These are phyloP conservation scores for Cunninghamia lanceolata DNA, from an alignment of 75 land plant genomes.

Conservation along the genomic window DNA sequence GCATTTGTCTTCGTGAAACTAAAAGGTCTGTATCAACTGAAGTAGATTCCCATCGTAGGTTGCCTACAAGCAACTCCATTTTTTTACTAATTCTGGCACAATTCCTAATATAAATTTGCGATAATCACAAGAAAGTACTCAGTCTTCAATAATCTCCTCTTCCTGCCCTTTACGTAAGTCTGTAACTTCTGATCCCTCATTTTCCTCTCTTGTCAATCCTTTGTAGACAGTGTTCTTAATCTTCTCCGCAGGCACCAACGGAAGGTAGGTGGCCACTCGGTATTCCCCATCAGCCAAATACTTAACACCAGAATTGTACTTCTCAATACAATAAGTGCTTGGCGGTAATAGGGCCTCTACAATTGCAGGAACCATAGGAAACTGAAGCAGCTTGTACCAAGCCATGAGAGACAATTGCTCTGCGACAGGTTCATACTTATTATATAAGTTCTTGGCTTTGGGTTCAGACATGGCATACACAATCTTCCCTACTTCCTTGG, in stretches of 20 bases:
- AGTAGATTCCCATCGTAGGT: not conserved
- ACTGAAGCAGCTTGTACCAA: conserved; percentile 59
- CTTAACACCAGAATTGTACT: conserved; percentile 59
- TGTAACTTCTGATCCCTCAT: not conserved
- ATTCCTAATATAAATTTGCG: not conserved
- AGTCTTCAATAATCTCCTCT: not conserved
- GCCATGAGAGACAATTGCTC: conserved; percentile 56
- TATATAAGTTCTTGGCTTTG: conserved; percentile 53
- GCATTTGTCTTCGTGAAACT: not conserved
- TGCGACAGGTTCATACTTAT: conserved; percentile 75
- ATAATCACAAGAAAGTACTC: not conserved
- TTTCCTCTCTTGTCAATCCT: not conserved
- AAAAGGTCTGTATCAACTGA: not conserved
- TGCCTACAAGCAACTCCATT: not conserved
- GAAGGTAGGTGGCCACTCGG: conserved; percentile 47
- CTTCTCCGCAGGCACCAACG: conserved; percentile 73
- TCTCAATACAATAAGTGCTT: conserved; percentile 61
- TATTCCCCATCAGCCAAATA: conserved; percentile 50
- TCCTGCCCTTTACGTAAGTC: not conserved
- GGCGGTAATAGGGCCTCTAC: conserved; percentile 67
- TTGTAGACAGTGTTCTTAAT: conserved; percentile 23
- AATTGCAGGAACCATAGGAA: conserved; percentile 71
- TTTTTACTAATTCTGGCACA: not conserved
- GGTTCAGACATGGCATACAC: conserved; percentile 2
- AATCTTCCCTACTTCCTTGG: conserved; percentile 15